A percentile compares a stretch with the other conserved stretches of the same genome.
Evolutionary conservation across 345 rosid genomes (phyloP).

Genomic region (Anastatica hierochuntica): DNA sequence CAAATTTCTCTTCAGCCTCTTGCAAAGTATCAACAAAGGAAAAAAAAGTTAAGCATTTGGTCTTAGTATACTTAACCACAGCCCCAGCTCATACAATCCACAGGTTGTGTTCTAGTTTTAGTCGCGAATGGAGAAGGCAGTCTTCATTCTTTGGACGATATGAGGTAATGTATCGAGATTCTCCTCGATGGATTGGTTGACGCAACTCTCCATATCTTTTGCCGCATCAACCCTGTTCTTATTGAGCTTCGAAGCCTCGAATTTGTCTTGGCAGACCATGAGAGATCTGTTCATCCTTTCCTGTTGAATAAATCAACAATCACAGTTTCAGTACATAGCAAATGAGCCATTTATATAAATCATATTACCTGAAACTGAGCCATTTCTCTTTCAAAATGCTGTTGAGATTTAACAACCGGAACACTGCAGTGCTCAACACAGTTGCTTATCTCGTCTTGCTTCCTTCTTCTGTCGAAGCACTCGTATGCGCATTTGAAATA

Average conservation of each 20-base stretch:
- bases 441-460: conserved; percentile 62
- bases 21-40: too few relatives aligned
- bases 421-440: conserved; percentile 77
- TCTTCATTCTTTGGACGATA: conserved; percentile 58
- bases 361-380: conserved; percentile 85
- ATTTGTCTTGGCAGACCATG: conserved; percentile 87
- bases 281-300: conserved; percentile 78
- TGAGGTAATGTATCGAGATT: conserved; percentile 57
- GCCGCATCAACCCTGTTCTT: conserved; percentile 36
- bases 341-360: too few relatives aligned
- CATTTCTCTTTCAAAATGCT: conserved; percentile 70
- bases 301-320: conserved; percentile 22
- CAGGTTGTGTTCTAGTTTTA: not conserved
- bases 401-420: conserved; percentile 70
- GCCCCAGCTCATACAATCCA: too few relatives aligned
- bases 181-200: conserved; percentile 62
- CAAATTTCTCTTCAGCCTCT: too few relatives aligned
- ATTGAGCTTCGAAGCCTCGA: conserved; percentile 65
- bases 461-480: conserved; percentile 79
- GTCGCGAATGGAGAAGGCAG: conserved; percentile 18
- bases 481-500: conserved; percentile 92
- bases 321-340: not conserved
- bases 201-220: conserved; percentile 60
- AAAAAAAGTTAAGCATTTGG: too few relatives aligned
- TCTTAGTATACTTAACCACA: too few relatives aligned